Conservation (phyloP, 345 rosid genomes). For the Capsella bursapastoris region DNA sequence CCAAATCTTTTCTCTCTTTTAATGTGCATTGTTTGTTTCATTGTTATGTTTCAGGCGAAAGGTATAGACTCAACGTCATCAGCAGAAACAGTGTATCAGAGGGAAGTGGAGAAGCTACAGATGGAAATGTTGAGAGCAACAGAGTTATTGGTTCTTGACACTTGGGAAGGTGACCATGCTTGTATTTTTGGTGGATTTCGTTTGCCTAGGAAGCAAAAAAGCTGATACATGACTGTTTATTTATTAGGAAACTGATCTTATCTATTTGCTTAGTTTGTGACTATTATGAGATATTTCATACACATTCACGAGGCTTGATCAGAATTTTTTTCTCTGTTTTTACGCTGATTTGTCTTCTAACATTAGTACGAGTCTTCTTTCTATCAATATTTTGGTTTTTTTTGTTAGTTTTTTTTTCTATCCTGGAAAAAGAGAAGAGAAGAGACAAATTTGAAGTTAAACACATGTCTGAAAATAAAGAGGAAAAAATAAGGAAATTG, state of each 20-base stretch:
- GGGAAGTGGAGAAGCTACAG: conserved; percentile 76
- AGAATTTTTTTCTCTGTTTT: neutral
- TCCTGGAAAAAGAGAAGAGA: too few species aligned
- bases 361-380: neutral
- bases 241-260: neutral
- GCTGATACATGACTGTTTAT: conserved; percentile 26
- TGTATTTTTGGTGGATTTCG: conserved; percentile 83
- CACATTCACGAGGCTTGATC: neutral
- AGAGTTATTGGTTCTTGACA: conserved; percentile 81
- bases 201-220: conserved; percentile 72
- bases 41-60: conserved; percentile 66
- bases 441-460: neutral
- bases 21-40: neutral
- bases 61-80: conserved; percentile 81
- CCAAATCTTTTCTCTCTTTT: neutral
- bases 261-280: conserved; percentile 8
- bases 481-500: neutral
- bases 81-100: conserved; percentile 74
- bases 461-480: neutral
- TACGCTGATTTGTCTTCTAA: neutral
- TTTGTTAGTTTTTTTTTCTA: too few species aligned
- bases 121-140: conserved; percentile 77
- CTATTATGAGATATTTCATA: neutral
- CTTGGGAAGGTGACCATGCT: conserved; percentile 82
- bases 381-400: neutral